phyloP scores from a whole-genome alignment of 176 grass and related monocot genomes.

The Juncus effusus region DNA sequence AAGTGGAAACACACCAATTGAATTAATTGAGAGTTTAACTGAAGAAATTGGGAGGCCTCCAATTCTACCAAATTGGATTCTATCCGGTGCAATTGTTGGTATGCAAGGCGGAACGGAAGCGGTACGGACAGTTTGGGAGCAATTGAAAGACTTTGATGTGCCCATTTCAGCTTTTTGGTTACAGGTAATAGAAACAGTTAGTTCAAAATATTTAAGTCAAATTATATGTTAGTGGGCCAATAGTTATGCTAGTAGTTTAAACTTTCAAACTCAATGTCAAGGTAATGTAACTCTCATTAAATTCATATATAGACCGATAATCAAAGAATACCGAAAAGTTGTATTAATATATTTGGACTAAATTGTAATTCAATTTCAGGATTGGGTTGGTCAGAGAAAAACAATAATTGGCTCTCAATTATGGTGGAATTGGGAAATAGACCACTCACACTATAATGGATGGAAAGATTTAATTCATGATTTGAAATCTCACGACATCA shows the following conservation, averaged over 20 bases:
- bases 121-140: slow-evolving; percentile 59
- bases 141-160: slow-evolving; percentile 62
- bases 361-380: slow-evolving; percentile 35
- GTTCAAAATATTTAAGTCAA: background rate
- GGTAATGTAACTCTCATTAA: background rate
- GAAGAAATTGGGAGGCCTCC: slow-evolving; percentile 67
- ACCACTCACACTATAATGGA: slow-evolving; percentile 47
- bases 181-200: slow-evolving; percentile 37
- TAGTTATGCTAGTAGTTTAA: background rate
- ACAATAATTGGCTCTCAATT: slow-evolving; percentile 85
- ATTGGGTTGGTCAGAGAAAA: slow-evolving; percentile 92
- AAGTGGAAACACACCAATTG: slow-evolving; percentile 53
- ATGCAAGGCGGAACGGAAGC: slow-evolving; percentile 80
- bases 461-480: slow-evolving; percentile 66
- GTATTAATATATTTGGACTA: background rate
- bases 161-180: slow-evolving; percentile 88
- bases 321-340: background rate
- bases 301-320: too few relatives aligned
- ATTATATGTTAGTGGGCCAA: background rate
- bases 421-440: slow-evolving; percentile 97
- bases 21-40: slow-evolving; percentile 65
- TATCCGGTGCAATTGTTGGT: slow-evolving; percentile 71
- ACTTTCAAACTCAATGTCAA: background rate
- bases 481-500: slow-evolving; percentile 40
- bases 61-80: slow-evolving; percentile 75